Evolutionary conservation across 176 grass and related monocot species (phyloP).

Genomic region (Aegilops tauschii): DNA sequence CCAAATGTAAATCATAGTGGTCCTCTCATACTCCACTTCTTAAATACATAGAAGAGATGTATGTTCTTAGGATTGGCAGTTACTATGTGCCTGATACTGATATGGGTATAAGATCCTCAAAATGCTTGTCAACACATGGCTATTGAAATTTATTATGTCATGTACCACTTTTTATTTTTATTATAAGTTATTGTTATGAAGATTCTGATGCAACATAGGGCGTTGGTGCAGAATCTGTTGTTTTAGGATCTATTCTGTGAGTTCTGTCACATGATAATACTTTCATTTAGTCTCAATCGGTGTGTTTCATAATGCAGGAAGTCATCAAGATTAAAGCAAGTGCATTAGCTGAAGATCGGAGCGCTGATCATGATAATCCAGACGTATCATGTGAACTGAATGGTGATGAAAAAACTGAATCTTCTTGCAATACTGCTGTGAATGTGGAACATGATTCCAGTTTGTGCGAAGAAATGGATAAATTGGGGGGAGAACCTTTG

Average conservation of each 20-base stretch:
- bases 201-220: neutral
- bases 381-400: constrained; percentile 30
- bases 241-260: neutral
- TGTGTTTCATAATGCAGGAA: constrained; percentile 49
- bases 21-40: neutral
- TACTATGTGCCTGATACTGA: neutral
- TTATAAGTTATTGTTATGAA: neutral
- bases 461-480: constrained; percentile 41
- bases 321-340: constrained; percentile 45
- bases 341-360: constrained; percentile 22
- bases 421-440: constrained; percentile 5
- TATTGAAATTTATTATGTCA: neutral
- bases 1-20: neutral
- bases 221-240: neutral
- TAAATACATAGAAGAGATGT: neutral
- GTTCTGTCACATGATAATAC: neutral
- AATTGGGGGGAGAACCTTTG: constrained; percentile 31
- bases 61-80: neutral
- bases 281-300: constrained; percentile 1
- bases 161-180: neutral
- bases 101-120: neutral
- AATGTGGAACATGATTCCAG: constrained; percentile 22
- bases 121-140: neutral
- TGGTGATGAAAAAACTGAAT: constrained; percentile 28
- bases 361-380: constrained; percentile 17